Evolutionary conservation across 257 asterid genomes (phyloP).

Genomic region (Solanum piurae): DNA sequence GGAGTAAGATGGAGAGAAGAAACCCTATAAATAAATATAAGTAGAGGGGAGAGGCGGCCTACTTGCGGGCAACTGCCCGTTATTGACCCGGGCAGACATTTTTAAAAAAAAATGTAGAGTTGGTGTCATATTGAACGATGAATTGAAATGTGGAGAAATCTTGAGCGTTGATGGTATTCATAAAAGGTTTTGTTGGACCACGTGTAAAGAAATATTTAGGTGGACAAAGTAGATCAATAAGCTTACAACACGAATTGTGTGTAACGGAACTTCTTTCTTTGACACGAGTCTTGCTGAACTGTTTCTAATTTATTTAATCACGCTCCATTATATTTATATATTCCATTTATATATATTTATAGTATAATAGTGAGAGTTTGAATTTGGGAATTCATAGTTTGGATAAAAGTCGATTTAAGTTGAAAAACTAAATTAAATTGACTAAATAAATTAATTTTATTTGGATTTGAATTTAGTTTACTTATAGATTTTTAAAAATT

Average conservation of each 20-base stretch:
- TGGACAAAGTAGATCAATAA: slow-evolving; percentile 47
- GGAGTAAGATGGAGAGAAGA: not conserved
- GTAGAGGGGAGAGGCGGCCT: not conserved
- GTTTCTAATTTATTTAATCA: slow-evolving; percentile 10
- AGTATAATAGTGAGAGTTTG: too few relatives aligned
- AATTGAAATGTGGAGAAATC: slow-evolving; percentile 25
- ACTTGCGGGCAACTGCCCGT: slow-evolving; percentile 70
- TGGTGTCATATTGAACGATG: slow-evolving; percentile 50
- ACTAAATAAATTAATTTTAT: too few relatives aligned
- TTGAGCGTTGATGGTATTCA: slow-evolving; percentile 3
- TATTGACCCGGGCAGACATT: not conserved
- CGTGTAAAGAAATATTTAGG: slow-evolving; percentile 20
- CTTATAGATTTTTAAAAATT: too few relatives aligned
- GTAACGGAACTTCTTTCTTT: slow-evolving; percentile 22
- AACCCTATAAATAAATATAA: not conserved
- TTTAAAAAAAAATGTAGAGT: slow-evolving; percentile 14
- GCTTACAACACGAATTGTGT: slow-evolving; percentile 14
- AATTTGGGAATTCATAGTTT: fast-evolving
- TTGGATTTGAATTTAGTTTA: too few relatives aligned
- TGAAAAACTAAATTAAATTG: too few relatives aligned
- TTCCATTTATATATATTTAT: too few relatives aligned
- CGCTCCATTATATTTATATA: not conserved
- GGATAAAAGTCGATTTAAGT: too few relatives aligned
- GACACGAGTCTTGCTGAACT: slow-evolving; percentile 55
- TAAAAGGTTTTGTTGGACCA: slow-evolving; percentile 6